Percentiles rank a stretch among this genome's conserved stretches.
phyloP scores from a whole-genome alignment of 768 basidiomycete species.

The Holtermannia corniformis region DNA sequence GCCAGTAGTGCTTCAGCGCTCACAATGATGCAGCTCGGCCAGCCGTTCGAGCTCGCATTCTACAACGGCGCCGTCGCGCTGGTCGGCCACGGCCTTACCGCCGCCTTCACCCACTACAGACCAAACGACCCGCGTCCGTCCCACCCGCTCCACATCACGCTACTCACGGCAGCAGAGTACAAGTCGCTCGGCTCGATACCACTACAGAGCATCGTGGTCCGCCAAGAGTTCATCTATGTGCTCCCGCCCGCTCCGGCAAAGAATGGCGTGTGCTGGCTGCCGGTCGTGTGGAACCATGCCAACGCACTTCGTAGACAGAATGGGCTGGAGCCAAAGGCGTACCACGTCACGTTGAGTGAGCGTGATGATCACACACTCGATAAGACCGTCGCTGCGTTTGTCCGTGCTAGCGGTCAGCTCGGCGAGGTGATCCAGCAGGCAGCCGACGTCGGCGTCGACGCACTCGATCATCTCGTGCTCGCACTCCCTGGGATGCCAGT shows the following conservation, averaged over 20 bases:
- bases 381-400: not conserved
- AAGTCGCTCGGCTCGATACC: not conserved
- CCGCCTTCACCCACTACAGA: too few species aligned
- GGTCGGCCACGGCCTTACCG: too few species aligned
- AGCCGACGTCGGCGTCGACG: not conserved
- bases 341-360: constrained; percentile 8
- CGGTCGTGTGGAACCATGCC: constrained; percentile 9
- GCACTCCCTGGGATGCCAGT: constrained; percentile 1
- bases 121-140: too few species aligned
- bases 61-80: too few species aligned
- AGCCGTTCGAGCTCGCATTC: too few species aligned
- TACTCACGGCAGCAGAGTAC: not conserved
- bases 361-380: not conserved
- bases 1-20: too few species aligned
- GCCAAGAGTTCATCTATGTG: too few species aligned
- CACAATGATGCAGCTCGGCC: too few species aligned
- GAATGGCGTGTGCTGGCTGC: not conserved
- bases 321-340: constrained; percentile 3
- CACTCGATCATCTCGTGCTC: constrained; percentile 4
- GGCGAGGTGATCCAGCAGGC: not conserved
- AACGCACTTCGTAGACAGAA: not conserved
- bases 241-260: not conserved
- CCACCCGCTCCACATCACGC: not conserved
- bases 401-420: too few species aligned
- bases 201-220: not conserved